Conservation (phyloP, 768 basidiomycete species). For the Melanogaster broomeanus region DNA sequence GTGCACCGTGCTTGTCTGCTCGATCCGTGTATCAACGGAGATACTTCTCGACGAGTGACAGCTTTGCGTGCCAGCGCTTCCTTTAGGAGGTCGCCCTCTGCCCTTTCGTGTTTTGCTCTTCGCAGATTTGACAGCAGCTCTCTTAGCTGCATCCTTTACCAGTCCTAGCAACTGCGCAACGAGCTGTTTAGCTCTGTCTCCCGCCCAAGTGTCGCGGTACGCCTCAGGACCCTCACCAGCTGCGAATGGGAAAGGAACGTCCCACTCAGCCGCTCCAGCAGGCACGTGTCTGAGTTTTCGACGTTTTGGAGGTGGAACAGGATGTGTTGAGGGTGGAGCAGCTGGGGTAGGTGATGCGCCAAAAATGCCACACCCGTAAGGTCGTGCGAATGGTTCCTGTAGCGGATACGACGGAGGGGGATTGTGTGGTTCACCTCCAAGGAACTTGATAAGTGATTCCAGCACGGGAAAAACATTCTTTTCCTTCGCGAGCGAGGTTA, state of each 20-base stretch:
- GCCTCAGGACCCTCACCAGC: slow-evolving; percentile 67
- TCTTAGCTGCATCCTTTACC: slow-evolving; percentile 60
- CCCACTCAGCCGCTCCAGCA: slow-evolving; percentile 82
- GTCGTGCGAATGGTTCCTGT: slow-evolving; percentile 16
- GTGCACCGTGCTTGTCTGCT: not conserved
- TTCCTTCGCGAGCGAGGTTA: slow-evolving; percentile 59
- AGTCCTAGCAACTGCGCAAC: slow-evolving; percentile 60
- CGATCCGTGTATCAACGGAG: slow-evolving; percentile 16
- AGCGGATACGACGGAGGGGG: slow-evolving; percentile 3
- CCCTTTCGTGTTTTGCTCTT: slow-evolving; percentile 3
- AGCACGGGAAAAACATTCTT: slow-evolving; percentile 69
- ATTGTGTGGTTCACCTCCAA: slow-evolving; percentile 38
- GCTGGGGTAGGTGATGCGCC: not conserved
- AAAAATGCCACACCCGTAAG: slow-evolving; percentile 17
- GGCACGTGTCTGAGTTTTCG: slow-evolving; percentile 69
- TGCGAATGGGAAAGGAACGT: slow-evolving; percentile 77
- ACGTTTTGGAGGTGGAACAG: slow-evolving; percentile 46
- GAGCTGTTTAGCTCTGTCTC: slow-evolving; percentile 60
- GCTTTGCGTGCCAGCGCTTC: slow-evolving; percentile 36
- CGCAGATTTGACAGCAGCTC: slow-evolving; percentile 54
- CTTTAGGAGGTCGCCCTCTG: not conserved
- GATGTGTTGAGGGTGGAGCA: not conserved
- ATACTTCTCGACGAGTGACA: slow-evolving; percentile 32
- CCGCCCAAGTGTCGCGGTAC: slow-evolving; percentile 68
- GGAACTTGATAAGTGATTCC: slow-evolving; percentile 59